Base-by-base conservation (phyloP, 306 rosid species). In the Acacia confusa region DNA sequence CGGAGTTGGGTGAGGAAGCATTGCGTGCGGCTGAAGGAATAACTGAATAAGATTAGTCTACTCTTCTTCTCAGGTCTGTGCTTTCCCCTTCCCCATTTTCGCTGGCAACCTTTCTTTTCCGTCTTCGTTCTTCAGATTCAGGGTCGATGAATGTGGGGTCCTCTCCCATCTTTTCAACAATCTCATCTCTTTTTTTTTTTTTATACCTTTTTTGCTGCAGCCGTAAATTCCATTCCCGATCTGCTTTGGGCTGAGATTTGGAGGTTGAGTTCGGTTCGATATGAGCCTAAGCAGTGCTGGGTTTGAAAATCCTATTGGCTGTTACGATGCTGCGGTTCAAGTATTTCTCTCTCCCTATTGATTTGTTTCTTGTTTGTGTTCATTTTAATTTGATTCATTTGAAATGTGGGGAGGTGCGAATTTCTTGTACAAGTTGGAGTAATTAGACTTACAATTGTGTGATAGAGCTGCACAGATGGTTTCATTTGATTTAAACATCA, bases 241-340 rank as follows among this genome's bases (percentile, higher is more conserved):
- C 87, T 34, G 22, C 68, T 55, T 20, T 36, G 19, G 45, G 10
- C 45, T 50, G 65, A 43, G 67, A 65, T 75, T 58, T 67, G 1
- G 25, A 28, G 64, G 36, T 9, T 75, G 76, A 50, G 24, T 16
- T 64, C 60, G 40, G 45, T 72, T 73, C 76, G 50, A 61, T 16
- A 86, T 88, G 89, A 86, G 30, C 72, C 83, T 69, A 68, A 78
- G 88, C 72, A 78, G 70, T 52, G 17, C 78, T 48, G 90, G 81
- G 24, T 86, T 77, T 61, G 90, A 86, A 43, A 89, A 86, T 13
- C 89, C 94, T 16, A 89, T 95, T 6, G 98, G 98, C 14, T 92
- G 86, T 68, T 92, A 93, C 81, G 85, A 85, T 83, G 89, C 97
- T 41, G 87, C 98, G 27, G 91, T 95, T 85, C 99, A 95, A 84